Evolutionary conservation across 179 eudicot genomes (phyloP).

Genomic region (Gypsophila paniculata): DNA sequence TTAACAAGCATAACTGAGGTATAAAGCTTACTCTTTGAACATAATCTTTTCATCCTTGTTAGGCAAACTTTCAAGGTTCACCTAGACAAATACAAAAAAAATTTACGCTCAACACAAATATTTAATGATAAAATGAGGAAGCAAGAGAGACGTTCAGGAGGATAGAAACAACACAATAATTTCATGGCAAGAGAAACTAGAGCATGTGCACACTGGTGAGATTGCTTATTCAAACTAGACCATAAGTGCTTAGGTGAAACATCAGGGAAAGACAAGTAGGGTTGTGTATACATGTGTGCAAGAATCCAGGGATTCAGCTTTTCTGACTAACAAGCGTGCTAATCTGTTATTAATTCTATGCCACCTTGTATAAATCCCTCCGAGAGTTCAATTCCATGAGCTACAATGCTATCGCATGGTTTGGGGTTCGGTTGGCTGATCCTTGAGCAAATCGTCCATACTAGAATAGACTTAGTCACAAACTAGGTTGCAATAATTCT

Average conservation of each 20-base stretch:
- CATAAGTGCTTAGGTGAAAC: neutral
- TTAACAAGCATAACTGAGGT: conserved; percentile 6
- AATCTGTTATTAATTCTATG: neutral
- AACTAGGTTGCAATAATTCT: no score
- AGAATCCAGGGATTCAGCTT: neutral
- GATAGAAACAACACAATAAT: neutral
- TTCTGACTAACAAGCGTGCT: neutral
- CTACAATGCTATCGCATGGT: neutral
- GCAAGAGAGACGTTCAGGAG: neutral
- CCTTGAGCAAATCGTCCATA: no score
- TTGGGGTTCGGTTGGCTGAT: no score
- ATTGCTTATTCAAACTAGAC: neutral
- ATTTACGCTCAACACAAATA: neutral
- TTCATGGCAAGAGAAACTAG: conserved; percentile 1
- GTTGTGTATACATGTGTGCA: no score
- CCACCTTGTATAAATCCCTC: neutral
- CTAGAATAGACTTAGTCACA: no score
- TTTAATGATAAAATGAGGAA: neutral
- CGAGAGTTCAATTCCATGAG: neutral
- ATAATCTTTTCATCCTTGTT: conserved; percentile 95
- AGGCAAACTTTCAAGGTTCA: conserved; percentile 88
- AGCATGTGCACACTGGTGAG: neutral
- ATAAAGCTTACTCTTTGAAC: conserved; percentile 72
- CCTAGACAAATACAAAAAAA: conserved; percentile 36
- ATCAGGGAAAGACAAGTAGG: neutral